Base-by-base conservation (phyloP, 2,329 filamentous ascomycete species). In the Thielaviopsis musarum region DNA sequence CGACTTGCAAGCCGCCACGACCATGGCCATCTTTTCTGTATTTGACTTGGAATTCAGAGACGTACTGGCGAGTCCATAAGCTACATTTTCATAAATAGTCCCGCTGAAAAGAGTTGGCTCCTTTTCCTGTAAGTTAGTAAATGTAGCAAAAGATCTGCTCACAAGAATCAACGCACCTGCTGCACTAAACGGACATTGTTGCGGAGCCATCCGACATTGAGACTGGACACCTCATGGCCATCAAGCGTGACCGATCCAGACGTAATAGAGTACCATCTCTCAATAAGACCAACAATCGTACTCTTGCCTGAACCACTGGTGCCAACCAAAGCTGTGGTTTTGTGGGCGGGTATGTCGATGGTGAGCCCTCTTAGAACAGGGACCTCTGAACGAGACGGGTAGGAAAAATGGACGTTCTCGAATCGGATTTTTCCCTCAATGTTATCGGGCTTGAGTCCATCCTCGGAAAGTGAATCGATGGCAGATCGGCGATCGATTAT, bases 251-350 rank as follows among this genome's bases (percentile, higher is more conserved):
- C 74, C 0, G 64, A 64, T 0, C 78, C 78, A 0, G 70, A 67
- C 0, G 68, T 69, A 0, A 75, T 72, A 49, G 77, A 71, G 63
- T 84, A 85, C 73, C 83, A 84, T 7, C 82, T 68, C 65, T 83
- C 79, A 1, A 83, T 64, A 1, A 84, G 67, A 0, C 76, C 77
- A 5, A 82, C 74, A 3, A 81, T 73, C 0, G 79, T 82, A 52
- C 77, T 80, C 64, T 83, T 83, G 0, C 80, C 80, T 3, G 73
- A 79, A 0, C 81, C 81, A 21, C 77, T 81, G 1, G 76, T 70
- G 0, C 81, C 81, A 6, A 83, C 78, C 5, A 82, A 71, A 2
- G 79, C 79, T 0, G 77, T 80, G 0, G 73, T 73, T 61, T 75
- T 75, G 17, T 73, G 70, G 3, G 72, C 70, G 15, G 73, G 71